A percentile compares a stretch with the other conserved stretches of the same genome.
phyloP scores from a whole-genome alignment of 139 green algal species.

The Spirogloea muscicola region DNA sequence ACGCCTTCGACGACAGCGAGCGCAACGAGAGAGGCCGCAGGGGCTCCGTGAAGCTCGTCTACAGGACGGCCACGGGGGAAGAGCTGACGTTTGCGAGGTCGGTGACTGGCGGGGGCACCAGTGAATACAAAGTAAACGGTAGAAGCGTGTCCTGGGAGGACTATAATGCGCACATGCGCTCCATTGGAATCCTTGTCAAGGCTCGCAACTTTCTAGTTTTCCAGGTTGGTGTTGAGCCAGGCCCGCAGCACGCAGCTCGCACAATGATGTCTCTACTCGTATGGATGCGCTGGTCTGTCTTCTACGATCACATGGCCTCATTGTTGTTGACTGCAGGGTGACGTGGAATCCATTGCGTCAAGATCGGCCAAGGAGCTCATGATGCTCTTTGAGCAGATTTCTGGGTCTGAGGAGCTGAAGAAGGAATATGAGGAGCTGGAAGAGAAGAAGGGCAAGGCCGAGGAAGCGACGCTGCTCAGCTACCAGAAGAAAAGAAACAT shows the following conservation, averaged over 20 bases:
- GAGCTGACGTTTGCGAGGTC: slow-evolving; percentile 71
- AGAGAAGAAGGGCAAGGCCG: slow-evolving; percentile 53
- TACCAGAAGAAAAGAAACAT: slow-evolving; percentile 75
- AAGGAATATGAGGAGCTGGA: slow-evolving; percentile 72
- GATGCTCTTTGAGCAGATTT: slow-evolving; percentile 86
- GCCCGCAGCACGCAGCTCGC: too few species aligned
- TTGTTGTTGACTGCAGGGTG: slow-evolving; percentile 59
- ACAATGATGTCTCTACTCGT: too few species aligned
- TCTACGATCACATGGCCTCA: not conserved
- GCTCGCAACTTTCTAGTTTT: slow-evolving; percentile 98
- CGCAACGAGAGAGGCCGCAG: slow-evolving; percentile 32
- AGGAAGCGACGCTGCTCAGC: slow-evolving; percentile 61
- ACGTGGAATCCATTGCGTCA: slow-evolving; percentile 91
- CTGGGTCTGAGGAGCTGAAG: slow-evolving; percentile 60
- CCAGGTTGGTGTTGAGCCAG: slow-evolving; percentile 71
- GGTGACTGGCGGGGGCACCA: slow-evolving; percentile 62
- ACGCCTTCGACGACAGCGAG: slow-evolving; percentile 61
- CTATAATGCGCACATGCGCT: slow-evolving; percentile 74
- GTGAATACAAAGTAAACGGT: slow-evolving; percentile 75
- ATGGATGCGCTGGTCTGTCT: not conserved
- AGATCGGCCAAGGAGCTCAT: slow-evolving; percentile 80
- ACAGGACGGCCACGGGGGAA: slow-evolving; percentile 25
- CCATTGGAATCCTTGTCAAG: slow-evolving; percentile 86
- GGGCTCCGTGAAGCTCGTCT: slow-evolving; percentile 42
- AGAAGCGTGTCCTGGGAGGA: slow-evolving; percentile 71